Conservation (phyloP, 2,329 filamentous ascomycete genomes). For the Fusarium buharicum region DNA sequence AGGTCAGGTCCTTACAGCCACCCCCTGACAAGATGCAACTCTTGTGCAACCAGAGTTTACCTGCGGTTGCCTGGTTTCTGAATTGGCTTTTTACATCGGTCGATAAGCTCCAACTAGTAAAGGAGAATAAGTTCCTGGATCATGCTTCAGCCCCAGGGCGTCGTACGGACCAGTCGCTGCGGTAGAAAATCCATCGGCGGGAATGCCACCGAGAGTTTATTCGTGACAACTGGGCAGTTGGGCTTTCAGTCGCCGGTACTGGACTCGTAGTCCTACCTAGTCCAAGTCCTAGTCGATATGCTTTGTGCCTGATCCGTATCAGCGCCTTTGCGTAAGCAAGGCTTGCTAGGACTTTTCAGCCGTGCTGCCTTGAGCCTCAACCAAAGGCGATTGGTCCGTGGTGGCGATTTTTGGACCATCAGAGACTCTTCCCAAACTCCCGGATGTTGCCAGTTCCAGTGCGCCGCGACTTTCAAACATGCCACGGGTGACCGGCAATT, state of each 20-base stretch:
- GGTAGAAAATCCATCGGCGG: constrained; percentile 7
- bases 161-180: constrained; percentile 16
- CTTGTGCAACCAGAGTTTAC: constrained; percentile 20
- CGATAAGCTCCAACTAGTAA: constrained; percentile 25
- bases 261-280: neutral
- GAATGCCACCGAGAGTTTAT: constrained; percentile 35
- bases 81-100: constrained; percentile 23
- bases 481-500: constrained; percentile 18
- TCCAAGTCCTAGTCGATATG: neutral
- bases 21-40: constrained; percentile 31
- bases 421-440: constrained; percentile 15
- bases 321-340: constrained; percentile 10
- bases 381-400: constrained; percentile 19
- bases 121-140: constrained; percentile 29
- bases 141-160: constrained; percentile 27
- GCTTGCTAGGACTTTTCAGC: constrained; percentile 21
- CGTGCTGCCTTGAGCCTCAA: constrained; percentile 25
- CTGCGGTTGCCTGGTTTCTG: constrained; percentile 14
- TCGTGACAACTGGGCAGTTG: neutral
- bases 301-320: neutral
- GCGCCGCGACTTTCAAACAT: constrained; percentile 8
- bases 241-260: constrained; percentile 1
- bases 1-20: constrained; percentile 20
- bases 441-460: constrained; percentile 19
- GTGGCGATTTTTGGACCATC: constrained; percentile 13